Percentiles rank a stretch among this genome's conserved stretches.
phyloP scores from a whole-genome alignment of 768 basidiomycete species.

The Termitomyces sp. region DNA sequence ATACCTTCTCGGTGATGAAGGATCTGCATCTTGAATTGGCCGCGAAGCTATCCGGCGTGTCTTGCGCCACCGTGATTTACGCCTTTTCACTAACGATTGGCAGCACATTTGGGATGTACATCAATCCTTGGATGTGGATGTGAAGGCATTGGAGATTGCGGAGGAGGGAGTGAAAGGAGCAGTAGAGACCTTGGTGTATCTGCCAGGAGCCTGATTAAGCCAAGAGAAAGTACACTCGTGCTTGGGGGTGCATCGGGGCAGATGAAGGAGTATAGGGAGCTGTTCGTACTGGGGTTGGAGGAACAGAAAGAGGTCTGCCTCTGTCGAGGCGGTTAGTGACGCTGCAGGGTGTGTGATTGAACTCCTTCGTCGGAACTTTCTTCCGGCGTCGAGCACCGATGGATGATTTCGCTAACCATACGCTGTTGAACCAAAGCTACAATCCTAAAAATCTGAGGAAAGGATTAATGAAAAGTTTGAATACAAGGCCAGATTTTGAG shows the following conservation, averaged over 20 bases:
- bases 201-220: slow-evolving; percentile 4
- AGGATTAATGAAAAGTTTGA: neutral
- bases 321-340: slow-evolving; percentile 14
- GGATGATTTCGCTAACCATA: neutral
- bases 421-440: neutral
- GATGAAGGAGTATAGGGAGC: slow-evolving; percentile 9
- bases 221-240: slow-evolving; percentile 13
- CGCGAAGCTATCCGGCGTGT: slow-evolving; percentile 18
- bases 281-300: slow-evolving; percentile 10
- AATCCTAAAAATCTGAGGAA: neutral
- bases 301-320: slow-evolving; percentile 8
- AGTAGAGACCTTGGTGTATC: slow-evolving; percentile 9
- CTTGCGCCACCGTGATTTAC: slow-evolving; percentile 15
- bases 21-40: slow-evolving; percentile 20
- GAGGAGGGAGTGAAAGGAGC: slow-evolving; percentile 10
- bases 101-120: slow-evolving; percentile 15
- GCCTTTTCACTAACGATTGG: slow-evolving; percentile 12
- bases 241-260: slow-evolving; percentile 20
- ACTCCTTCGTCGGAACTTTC: slow-evolving; percentile 10
- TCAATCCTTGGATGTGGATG: slow-evolving; percentile 12
- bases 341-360: slow-evolving; percentile 14
- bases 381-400: neutral
- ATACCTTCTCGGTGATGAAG: slow-evolving; percentile 22
- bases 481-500: neutral
- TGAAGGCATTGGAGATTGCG: slow-evolving; percentile 17